Conservation (phyloP, 148 eudicot species). For the Nepenthes gracilis region DNA sequence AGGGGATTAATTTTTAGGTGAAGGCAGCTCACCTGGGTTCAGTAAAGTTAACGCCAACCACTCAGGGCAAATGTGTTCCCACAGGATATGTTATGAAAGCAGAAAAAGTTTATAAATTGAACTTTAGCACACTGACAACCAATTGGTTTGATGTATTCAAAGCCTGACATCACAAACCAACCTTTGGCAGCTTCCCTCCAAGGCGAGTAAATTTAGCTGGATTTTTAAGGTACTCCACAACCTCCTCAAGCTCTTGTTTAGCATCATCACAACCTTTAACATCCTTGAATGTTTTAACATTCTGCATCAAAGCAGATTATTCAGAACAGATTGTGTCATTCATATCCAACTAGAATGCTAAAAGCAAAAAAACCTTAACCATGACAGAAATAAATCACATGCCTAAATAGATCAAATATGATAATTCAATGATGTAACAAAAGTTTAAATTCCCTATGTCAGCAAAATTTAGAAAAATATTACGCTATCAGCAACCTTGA, state of each 20-base stretch:
- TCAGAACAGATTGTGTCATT: conserved; percentile 1
- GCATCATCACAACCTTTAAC: conserved; percentile 99
- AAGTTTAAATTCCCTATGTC: no score
- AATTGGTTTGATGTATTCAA: not conserved
- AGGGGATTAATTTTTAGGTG: no score
- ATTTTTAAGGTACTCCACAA: conserved; percentile 88
- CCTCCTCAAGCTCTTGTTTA: conserved; percentile 99
- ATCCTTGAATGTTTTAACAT: conserved; percentile 91
- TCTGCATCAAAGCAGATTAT: conserved; percentile 34
- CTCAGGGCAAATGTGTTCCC: no score
- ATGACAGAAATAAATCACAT: no score
- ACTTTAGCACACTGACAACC: not conserved
- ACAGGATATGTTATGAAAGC: no score
- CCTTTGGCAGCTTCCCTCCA: conserved; percentile 99
- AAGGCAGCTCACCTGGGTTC: no score
- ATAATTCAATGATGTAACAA: no score
- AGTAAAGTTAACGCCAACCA: no score
- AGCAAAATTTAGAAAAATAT: no score
- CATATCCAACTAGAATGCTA: not conserved
- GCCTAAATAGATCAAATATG: no score
- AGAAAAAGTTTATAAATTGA: no score
- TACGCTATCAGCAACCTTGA: no score
- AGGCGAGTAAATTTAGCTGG: conserved; percentile 90
- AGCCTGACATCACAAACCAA: conserved; percentile 16
- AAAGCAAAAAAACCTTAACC: not conserved